Base-by-base conservation (phyloP, 2,329 filamentous ascomycete species). In the Keithomyces neogunnii region DNA sequence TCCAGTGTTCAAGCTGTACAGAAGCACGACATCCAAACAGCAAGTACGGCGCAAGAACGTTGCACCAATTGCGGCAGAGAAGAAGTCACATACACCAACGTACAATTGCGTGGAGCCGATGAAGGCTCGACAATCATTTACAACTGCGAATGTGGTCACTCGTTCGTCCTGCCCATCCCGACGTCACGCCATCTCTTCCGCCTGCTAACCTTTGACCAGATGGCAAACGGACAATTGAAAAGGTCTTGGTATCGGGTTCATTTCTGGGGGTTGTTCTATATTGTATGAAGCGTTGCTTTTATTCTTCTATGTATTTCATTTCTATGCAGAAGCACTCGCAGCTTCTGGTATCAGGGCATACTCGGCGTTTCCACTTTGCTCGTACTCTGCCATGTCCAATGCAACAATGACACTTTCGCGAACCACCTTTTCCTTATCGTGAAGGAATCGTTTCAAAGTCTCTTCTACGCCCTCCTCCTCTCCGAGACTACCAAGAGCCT, bases 321-420 rank as follows among this genome's bases (percentile, higher is more conserved):
- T 58, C 64, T 62, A 73, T 54, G 69, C 71, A 52, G 67, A 60
- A 58, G 69, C 69, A 57, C 69, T 70, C 55, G 68, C 66, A 47
- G 69, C 69, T 60, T 87, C 81, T 3, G 91, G 92, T 59, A 97
- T 85, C 63, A 96, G 78, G 45, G 93, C 93, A 74, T 99, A 99
- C 66, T 99, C 91, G 33, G 83, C 74, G 69, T 96, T 83, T 42
- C 88, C 88, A 59, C 84, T 88, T 74, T 88, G 89, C 76, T 99
- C 93, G 63, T 89, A 96, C 65, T 96, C 92, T 9, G 91, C 93
- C 89, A 99, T 99, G 69, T 99, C 93, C 58, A 99, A 76, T 44
- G 93, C 93, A 51, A 99, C 93, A 60, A 96, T 83, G 39, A 96
- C 85, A 68, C 92, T 97, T 65, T 99, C 93, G 53, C 90, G 82